Base-by-base conservation (phyloP, 2,329 filamentous ascomycete species). In the Emydomyces testavorans region DNA sequence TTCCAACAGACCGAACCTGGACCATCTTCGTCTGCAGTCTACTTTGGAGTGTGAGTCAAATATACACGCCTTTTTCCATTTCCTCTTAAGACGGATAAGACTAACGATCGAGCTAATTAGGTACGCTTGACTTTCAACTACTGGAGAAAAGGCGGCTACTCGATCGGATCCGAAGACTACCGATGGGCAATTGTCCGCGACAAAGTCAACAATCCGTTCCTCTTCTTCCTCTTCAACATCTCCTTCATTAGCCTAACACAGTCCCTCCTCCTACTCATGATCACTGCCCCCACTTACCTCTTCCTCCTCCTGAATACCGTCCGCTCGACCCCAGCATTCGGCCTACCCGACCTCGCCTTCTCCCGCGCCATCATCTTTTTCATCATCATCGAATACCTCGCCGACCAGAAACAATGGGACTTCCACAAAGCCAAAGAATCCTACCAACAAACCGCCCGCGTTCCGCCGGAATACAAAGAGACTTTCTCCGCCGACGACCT, bases 141-240 rank as follows among this genome's bases (percentile, higher is more conserved):
- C 70, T 94, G 85, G 82, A 83, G 92, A 50, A 94, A 86, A 65
- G 92, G 92, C 32, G 92, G 92, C 20, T 98, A 98, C 64, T 71
- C 75, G 13, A 73, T 89, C 54, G 90, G 92, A 31, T 89, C 84
- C 13, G 90, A 98, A 66, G 92, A 98, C 65, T 98, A 98, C 65
- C 78, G 92, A 68, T 98, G 92, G 90, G 73, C 75, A 49, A 79
- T 89, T 48, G 71, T 96, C 45, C 81, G 81, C 61, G 71, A 75
- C 23, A 71, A 79, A 31, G 72, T 89, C 18, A 71, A 74, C 44
- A 70, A 78, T 36, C 88, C 87, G 67, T 84, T 88, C 32, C 62
- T 80, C 20, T 94, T 94, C 72, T 86, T 89, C 63, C 53, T 94
- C 37, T 80, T 98, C 65, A 94, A 96, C 65, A 70, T 90, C 49